Evolutionary conservation across 2,329 filamentous ascomycete species (phyloP).

Genomic region (Alternaria conjuncta): DNA sequence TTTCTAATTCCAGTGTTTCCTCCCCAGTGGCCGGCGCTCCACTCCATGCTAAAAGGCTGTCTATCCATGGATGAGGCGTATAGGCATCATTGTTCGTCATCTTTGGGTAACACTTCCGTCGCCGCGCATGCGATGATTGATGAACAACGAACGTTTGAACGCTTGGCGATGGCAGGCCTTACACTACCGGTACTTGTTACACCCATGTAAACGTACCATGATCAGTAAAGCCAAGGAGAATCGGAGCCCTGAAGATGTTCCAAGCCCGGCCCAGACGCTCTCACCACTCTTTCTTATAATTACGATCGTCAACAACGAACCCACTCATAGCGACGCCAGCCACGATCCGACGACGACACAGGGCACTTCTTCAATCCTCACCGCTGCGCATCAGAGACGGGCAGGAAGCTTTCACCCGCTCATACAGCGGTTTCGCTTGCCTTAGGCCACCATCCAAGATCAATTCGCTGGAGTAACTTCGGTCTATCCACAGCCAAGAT

Average conservation of each 20-base stretch:
- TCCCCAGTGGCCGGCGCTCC: neutral
- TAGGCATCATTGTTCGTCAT: neutral
- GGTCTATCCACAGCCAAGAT: neutral
- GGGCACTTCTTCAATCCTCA: neutral
- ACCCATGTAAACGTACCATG: neutral
- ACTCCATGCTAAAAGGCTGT: neutral
- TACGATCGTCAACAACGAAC: neutral
- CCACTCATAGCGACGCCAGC: neutral
- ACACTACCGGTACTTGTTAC: neutral
- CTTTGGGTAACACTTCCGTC: neutral
- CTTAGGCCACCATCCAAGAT: neutral
- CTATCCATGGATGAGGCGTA: neutral
- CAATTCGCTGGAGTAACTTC: neutral
- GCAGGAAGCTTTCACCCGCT: neutral
- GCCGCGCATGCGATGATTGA: neutral
- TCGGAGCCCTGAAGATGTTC: neutral
- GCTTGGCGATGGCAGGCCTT: neutral
- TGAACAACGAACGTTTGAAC: neutral
- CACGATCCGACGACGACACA: neutral
- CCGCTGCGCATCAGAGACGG: neutral
- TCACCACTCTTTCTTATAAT: neutral
- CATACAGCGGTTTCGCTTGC: neutral
- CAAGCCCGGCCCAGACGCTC: neutral
- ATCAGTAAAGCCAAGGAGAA: neutral
- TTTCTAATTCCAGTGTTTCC: too few species aligned